Conservation (phyloP, 371 early-diverging fungal species). For the Zancudomyces culisetae region DNA sequence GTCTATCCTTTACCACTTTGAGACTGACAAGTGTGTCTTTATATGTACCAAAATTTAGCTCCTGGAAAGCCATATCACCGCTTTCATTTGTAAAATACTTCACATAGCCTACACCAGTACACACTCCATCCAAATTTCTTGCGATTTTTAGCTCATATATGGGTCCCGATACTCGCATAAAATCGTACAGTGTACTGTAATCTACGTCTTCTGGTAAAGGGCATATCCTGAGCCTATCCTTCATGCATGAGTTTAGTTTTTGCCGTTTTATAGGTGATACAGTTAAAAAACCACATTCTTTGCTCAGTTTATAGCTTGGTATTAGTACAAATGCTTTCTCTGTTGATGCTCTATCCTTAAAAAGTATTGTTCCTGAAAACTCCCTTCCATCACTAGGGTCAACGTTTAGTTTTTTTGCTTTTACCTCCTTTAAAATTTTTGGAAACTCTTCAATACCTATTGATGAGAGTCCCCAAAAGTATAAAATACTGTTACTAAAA, state of each 20-base stretch:
- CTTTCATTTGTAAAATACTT: background rate
- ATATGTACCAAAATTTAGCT: background rate
- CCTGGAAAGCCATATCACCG: background rate
- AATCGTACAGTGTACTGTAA: background rate
- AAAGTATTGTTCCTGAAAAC: background rate
- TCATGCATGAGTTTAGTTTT: no score
- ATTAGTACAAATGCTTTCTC: background rate
- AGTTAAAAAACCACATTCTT: background rate
- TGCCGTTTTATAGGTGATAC: background rate
- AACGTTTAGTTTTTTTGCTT: slow-evolving; percentile 2
- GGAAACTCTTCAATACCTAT: background rate
- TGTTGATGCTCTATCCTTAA: background rate
- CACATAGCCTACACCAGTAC: background rate
- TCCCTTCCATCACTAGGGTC: background rate
- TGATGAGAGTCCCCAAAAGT: background rate
- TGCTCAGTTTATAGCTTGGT: background rate
- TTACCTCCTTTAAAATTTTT: background rate
- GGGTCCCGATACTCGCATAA: background rate
- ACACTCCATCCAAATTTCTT: background rate
- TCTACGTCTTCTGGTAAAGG: background rate
- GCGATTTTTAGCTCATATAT: background rate
- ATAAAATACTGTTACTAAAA: background rate
- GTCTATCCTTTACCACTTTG: background rate
- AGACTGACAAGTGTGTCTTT: background rate
- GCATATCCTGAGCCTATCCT: background rate